phyloP scores from a whole-genome alignment of 345 rosid genomes.

The Viola odorata region DNA sequence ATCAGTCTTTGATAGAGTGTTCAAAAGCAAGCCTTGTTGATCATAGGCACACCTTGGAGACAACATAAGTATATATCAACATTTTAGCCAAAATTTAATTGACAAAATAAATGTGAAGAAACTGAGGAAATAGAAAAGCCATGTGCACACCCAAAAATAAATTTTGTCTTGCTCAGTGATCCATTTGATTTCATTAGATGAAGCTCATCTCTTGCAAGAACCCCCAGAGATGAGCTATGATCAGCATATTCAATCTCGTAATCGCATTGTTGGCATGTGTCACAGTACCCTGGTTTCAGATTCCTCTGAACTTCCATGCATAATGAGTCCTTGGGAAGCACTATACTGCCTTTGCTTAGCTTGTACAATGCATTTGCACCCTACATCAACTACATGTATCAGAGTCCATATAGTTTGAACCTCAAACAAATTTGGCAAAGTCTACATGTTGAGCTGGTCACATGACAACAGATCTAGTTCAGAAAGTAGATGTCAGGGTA shows the following conservation, averaged over 20 bases:
- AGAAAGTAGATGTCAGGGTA: too few species aligned
- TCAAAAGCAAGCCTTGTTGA: conserved; percentile 79
- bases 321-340: conserved; percentile 45
- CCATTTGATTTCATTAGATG: conserved; percentile 62
- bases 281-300: conserved; percentile 41
- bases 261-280: conserved; percentile 72
- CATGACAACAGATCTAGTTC: too few species aligned
- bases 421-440: not conserved
- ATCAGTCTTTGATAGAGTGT: conserved; percentile 67
- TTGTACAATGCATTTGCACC: conserved; percentile 85
- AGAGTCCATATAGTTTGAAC: conserved; percentile 5
- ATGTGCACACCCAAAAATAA: conserved; percentile 64
- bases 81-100: conserved; percentile 4
- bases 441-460: too few species aligned
- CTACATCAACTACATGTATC: conserved; percentile 38
- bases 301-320: conserved; percentile 66
- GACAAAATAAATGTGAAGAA: not conserved
- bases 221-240: conserved; percentile 85
- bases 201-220: conserved; percentile 78
- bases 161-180: conserved; percentile 43
- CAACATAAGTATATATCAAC: conserved; percentile 12
- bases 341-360: conserved; percentile 49
- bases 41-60: conserved; percentile 82
- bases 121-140: not conserved
- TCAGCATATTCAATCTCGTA: conserved; percentile 95